Evolutionary conservation across 768 basidiomycete genomes (phyloP).

Genomic region (Boletus insuetus): DNA sequence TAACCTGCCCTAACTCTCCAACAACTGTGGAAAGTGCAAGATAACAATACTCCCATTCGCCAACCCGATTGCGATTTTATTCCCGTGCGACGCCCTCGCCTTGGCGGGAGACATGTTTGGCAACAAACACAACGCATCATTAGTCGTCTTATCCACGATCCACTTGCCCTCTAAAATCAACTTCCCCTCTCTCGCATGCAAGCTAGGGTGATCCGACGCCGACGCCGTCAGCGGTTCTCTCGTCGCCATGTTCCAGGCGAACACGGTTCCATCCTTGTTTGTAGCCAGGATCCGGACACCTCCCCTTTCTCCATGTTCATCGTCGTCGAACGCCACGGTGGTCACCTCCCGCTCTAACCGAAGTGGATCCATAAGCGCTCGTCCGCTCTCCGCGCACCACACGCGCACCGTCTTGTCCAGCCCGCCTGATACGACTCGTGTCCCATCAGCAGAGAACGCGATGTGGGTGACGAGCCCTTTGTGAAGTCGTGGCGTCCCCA

Average conservation of each 20-base stretch:
- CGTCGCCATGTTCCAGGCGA: conserved; percentile 28
- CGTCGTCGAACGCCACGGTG: conserved; percentile 25
- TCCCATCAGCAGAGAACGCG: conserved; percentile 30
- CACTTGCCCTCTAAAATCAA: conserved; percentile 22
- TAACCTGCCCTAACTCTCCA: not conserved
- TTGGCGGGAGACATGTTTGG: conserved; percentile 31
- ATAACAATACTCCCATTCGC: conserved; percentile 30
- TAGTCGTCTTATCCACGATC: conserved; percentile 22
- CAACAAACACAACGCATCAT: conserved; percentile 16
- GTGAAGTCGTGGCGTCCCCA: conserved; percentile 25
- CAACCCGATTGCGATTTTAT: conserved; percentile 26
- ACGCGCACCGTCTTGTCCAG: conserved; percentile 29
- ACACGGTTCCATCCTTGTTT: conserved; percentile 22
- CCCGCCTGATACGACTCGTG: conserved; percentile 29
- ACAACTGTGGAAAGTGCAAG: conserved; percentile 20
- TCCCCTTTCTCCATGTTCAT: not conserved
- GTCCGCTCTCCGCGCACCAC: conserved; percentile 27
- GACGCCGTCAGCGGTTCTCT: conserved; percentile 16
- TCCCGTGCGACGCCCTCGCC: conserved; percentile 19
- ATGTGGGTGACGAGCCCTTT: conserved; percentile 26
- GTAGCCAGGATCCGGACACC: conserved; percentile 21
- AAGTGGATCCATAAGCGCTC: conserved; percentile 18
- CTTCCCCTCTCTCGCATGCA: conserved; percentile 2
- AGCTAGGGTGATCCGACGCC: conserved; percentile 17
- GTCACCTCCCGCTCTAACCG: conserved; percentile 17